These are phyloP conservation scores for Neofusicoccum umdonicola DNA, from an alignment of 2,329 filamentous ascomycete species.

Conservation along the genomic window DNA sequence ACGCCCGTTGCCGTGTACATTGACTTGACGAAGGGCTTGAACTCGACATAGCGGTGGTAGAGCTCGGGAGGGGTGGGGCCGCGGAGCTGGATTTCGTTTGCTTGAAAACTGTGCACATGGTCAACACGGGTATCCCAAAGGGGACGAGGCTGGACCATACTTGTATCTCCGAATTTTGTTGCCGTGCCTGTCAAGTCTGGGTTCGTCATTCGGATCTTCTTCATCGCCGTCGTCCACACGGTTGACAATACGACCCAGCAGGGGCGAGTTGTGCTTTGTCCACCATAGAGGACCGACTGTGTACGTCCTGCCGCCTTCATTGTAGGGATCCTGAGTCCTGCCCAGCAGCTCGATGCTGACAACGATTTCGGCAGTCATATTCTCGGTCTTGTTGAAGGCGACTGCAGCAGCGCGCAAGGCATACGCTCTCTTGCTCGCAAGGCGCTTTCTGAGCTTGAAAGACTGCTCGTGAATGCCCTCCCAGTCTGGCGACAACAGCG, in stretches of 20 bases:
- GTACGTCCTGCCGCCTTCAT: constrained; percentile 68
- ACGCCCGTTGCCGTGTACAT: constrained; percentile 82
- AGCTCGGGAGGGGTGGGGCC: constrained; percentile 78
- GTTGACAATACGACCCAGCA: constrained; percentile 79
- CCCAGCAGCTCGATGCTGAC: constrained; percentile 78
- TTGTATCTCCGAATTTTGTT: constrained; percentile 71
- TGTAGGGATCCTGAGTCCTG: constrained; percentile 56
- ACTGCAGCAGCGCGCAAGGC: constrained; percentile 66
- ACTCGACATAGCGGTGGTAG: constrained; percentile 92
- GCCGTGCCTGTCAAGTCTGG: constrained; percentile 16
- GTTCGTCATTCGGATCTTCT: constrained; percentile 24
- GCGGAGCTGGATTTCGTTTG: constrained; percentile 82
- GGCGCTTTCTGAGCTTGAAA: constrained; percentile 76
- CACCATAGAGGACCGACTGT: constrained; percentile 75
- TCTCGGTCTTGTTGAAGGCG: constrained; percentile 58
- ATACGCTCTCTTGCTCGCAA: constrained; percentile 85
- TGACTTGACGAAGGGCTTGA: constrained; percentile 81
- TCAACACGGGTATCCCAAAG: not conserved
- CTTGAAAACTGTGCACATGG: constrained; percentile 70
- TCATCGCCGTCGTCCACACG: constrained; percentile 52
- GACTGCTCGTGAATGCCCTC: constrained; percentile 61
- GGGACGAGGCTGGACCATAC: constrained; percentile 46
- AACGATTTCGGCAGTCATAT: constrained; percentile 68
- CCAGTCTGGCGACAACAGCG: constrained; percentile 64
- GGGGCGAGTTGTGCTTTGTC: constrained; percentile 82